These are phyloP conservation scores for Salix suchowensis DNA, from an alignment of 345 rosid species.

Conservation along the genomic window DNA sequence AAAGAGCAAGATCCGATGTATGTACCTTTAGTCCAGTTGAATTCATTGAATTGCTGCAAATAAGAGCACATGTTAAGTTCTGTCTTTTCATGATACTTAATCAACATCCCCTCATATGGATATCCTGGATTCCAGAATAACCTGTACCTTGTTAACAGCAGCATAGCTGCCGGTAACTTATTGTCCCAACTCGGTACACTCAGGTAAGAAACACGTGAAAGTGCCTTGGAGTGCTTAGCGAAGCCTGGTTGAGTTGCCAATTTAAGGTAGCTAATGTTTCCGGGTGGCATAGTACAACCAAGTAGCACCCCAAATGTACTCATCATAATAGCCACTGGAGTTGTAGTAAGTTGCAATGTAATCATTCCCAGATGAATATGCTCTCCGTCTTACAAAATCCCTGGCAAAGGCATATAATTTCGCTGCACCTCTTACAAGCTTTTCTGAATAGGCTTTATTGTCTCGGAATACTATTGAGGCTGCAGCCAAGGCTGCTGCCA, in stretches of 20 bases:
- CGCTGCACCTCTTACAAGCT: constrained; percentile 54
- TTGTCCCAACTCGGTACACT: constrained; percentile 71
- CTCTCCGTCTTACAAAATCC: constrained; percentile 35
- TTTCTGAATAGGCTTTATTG: constrained; percentile 42
- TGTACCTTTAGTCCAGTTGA: constrained; percentile 71
- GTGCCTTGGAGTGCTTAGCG: constrained; percentile 53
- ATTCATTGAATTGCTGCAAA: constrained; percentile 48
- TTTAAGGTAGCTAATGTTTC: constrained; percentile 50
- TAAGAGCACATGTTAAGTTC: constrained; percentile 70
- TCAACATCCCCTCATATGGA: constrained; percentile 76
- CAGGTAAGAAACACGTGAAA: constrained; percentile 29
- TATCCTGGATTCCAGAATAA: constrained; percentile 65
- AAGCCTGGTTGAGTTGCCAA: constrained; percentile 55
- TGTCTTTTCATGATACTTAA: constrained; percentile 66
- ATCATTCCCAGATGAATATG: constrained; percentile 44
- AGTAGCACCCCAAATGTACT: constrained; percentile 79
- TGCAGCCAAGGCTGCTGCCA: constrained; percentile 68
- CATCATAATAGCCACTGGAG: constrained; percentile 70
- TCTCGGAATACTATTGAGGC: constrained; percentile 78
- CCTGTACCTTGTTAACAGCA: constrained; percentile 69
- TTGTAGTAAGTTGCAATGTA: constrained; percentile 51
- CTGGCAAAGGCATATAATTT: constrained; percentile 58
- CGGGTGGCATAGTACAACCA: constrained; percentile 86
- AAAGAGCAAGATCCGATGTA: not conserved
- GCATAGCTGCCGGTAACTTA: constrained; percentile 82